phyloP scores from a whole-genome alignment of 768 basidiomycete species.

The Podaxis sp. region DNA sequence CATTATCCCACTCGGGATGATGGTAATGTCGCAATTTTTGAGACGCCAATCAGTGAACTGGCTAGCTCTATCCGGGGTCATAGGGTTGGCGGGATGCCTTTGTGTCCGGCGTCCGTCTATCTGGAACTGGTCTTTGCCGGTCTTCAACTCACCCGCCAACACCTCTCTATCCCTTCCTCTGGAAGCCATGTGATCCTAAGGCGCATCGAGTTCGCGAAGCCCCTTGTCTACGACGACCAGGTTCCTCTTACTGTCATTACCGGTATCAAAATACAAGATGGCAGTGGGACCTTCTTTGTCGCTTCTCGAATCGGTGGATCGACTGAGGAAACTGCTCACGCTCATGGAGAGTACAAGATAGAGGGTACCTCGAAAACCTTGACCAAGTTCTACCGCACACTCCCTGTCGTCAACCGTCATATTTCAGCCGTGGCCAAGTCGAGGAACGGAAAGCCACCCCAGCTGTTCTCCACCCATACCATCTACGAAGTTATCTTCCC shows the following conservation, averaged over 20 bases:
- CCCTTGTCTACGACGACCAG: constrained; percentile 41
- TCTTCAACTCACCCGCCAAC: constrained; percentile 34
- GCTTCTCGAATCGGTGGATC: constrained; percentile 35
- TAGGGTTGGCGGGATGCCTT: constrained; percentile 49
- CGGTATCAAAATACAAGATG: constrained; percentile 34
- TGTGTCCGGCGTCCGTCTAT: constrained; percentile 71
- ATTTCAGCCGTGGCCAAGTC: constrained; percentile 31
- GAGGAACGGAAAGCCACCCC: constrained; percentile 25
- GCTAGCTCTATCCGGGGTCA: constrained; percentile 54
- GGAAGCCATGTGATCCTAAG: constrained; percentile 41
- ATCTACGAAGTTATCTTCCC: constrained; percentile 69
- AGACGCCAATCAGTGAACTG: constrained; percentile 49
- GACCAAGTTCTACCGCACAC: constrained; percentile 36
- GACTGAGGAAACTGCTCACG: constrained; percentile 38
- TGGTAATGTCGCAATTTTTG: constrained; percentile 44
- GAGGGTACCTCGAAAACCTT: constrained; percentile 29
- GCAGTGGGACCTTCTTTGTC: constrained; percentile 45
- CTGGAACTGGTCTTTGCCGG: constrained; percentile 55
- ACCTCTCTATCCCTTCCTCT: constrained; percentile 25
- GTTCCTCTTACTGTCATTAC: constrained; percentile 2
- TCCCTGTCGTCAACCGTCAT: constrained; percentile 35
- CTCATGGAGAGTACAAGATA: constrained; percentile 45
- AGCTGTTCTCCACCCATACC: constrained; percentile 55
- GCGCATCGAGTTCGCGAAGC: constrained; percentile 48
- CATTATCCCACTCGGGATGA: constrained; percentile 41